Conservation (phyloP, 2,329 filamentous ascomycete genomes). For the Cladosporium halotolerans region DNA sequence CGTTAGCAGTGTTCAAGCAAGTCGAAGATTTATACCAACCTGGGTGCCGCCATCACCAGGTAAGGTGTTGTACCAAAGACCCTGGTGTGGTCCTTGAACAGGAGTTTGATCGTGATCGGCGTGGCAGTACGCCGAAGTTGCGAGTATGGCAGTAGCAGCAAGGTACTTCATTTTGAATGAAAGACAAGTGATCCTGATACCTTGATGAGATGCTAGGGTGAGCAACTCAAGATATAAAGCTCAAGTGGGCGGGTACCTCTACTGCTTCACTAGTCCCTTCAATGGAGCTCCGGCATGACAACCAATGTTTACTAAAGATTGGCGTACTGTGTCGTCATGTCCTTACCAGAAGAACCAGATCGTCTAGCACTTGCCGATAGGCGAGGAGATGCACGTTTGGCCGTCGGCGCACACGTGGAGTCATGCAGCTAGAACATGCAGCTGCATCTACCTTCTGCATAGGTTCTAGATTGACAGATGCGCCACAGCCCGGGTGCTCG, state of each 20-base stretch:
- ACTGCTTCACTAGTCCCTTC: no score
- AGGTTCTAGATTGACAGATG: no score
- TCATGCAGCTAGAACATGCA: not conserved
- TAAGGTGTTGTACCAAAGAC: slow-evolving; percentile 75
- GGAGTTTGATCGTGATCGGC: slow-evolving; percentile 53
- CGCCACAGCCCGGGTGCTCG: no score
- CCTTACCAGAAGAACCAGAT: no score
- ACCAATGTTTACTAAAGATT: slow-evolving; percentile 6
- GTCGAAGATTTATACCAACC: slow-evolving; percentile 31
- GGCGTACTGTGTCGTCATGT: no score
- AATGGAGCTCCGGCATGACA: not conserved
- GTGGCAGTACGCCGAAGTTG: slow-evolving; percentile 53
- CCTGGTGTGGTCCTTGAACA: slow-evolving; percentile 63
- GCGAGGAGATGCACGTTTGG: slow-evolving; percentile 11
- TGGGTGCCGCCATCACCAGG: slow-evolving; percentile 81
- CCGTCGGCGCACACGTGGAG: slow-evolving; percentile 2
- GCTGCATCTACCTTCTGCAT: slow-evolving; percentile 15
- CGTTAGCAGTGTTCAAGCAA: not conserved
- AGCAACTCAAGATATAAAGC: no score
- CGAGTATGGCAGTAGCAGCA: slow-evolving; percentile 23
- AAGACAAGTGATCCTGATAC: no score
- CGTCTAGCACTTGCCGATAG: slow-evolving; percentile 16
- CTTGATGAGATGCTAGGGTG: no score
- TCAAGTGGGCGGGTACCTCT: no score
- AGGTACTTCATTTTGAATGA: slow-evolving; percentile 7